phyloP scores from a whole-genome alignment of 192 early-diverging fungal species.

The Umbelopsis sp. region DNA sequence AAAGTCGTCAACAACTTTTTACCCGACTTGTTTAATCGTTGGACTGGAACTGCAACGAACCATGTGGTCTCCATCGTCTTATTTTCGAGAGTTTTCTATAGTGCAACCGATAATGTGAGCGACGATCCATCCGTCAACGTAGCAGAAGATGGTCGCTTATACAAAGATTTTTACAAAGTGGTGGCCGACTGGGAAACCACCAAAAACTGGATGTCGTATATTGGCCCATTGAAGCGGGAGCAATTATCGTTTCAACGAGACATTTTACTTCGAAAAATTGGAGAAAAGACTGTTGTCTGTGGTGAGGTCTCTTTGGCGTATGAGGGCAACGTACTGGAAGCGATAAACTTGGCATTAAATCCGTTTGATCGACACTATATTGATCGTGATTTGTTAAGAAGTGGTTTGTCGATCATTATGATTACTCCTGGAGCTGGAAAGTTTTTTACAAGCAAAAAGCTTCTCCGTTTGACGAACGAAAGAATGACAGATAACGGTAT shows the following conservation, averaged over 20 bases:
- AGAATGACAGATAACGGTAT: conserved; percentile 92
- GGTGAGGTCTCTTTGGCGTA: conserved; percentile 83
- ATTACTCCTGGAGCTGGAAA: conserved; percentile 89
- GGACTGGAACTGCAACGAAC: conserved; percentile 82
- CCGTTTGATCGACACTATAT: conserved; percentile 93
- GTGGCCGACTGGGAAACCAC: conserved; percentile 90
- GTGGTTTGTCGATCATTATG: conserved; percentile 86
- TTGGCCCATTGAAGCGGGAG: conserved; percentile 70
- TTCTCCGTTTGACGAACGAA: conserved; percentile 91
- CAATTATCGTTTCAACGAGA: conserved; percentile 74
- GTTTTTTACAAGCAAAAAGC: conserved; percentile 83
- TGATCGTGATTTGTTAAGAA: conserved; percentile 91
- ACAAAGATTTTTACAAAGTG: conserved; percentile 95
- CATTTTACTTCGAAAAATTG: conserved; percentile 58
- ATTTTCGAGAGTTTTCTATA: conserved; percentile 88
- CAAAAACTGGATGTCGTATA: conserved; percentile 69
- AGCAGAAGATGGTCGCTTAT: conserved; percentile 62
- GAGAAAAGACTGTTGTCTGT: conserved; percentile 55
- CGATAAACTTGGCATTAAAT: conserved; percentile 95
- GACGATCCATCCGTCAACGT: conserved; percentile 44
- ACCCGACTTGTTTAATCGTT: conserved; percentile 83
- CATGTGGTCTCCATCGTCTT: conserved; percentile 96
- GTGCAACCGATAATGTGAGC: conserved; percentile 44
- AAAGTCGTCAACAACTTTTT: conserved; percentile 89
- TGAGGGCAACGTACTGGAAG: conserved; percentile 95